phyloP scores from a whole-genome alignment of 2,329 filamentous ascomycete genomes.

The Pleurostoma richardsiae region DNA sequence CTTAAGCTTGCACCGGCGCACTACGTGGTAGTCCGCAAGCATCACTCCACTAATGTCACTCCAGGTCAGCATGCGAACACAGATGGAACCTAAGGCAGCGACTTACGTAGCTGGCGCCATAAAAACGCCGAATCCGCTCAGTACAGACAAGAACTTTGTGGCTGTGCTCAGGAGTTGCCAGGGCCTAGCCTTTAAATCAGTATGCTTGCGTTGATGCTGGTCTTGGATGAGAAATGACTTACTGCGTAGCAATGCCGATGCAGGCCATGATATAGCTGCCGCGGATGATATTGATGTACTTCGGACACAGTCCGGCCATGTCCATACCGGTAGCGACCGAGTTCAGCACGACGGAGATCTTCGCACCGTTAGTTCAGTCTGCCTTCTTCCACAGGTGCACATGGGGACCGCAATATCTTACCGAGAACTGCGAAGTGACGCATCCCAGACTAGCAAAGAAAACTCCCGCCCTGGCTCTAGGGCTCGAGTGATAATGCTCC shows the following conservation, averaged over 20 bases:
- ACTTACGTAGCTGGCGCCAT: constrained; percentile 32
- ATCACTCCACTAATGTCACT: constrained; percentile 6
- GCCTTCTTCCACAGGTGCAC: neutral
- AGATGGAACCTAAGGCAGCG: constrained; percentile 16
- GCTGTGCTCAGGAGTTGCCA: constrained; percentile 22
- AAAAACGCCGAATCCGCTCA: constrained; percentile 31
- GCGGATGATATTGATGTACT: neutral
- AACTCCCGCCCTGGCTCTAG: constrained; percentile 14
- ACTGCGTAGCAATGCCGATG: constrained; percentile 8
- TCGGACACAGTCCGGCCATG: neutral
- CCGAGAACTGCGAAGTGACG: constrained; percentile 18
- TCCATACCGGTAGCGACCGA: constrained; percentile 1
- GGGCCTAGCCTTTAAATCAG: constrained; percentile 9
- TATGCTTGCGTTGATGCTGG: neutral
- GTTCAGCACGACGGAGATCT: constrained; percentile 4
- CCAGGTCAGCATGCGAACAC: constrained; percentile 23
- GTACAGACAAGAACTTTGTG: constrained; percentile 17
- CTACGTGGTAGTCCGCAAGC: constrained; percentile 9
- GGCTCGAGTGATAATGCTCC: constrained; percentile 15
- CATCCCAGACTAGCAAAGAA: constrained; percentile 18
- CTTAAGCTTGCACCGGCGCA: constrained; percentile 29
- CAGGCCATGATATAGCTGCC: constrained; percentile 8
- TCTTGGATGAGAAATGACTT: neutral
- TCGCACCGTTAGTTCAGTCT: neutral
- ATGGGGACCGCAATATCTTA: constrained; percentile 2